A percentile compares a stretch with the other conserved stretches of the same genome.
These are phyloP conservation scores for Orbilia javanica DNA, from an alignment of 2,329 filamentous ascomycete species.

Conservation along the genomic window DNA sequence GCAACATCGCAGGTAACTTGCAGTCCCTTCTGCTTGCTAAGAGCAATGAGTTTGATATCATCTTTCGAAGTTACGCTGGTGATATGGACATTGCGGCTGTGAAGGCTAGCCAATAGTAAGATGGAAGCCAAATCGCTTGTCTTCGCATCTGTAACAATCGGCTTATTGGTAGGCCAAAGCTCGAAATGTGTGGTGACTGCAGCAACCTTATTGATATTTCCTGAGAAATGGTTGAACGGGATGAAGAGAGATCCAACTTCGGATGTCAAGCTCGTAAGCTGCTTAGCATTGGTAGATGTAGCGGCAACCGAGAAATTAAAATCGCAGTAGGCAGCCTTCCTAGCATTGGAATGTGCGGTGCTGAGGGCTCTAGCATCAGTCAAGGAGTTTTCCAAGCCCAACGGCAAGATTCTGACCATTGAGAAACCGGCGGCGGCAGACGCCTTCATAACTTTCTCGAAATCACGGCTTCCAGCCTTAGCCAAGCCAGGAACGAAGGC, in stretches of 20 bases:
- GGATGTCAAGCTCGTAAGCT: conserved; percentile 78
- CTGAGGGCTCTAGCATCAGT: conserved; percentile 79
- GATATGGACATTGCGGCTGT: conserved; percentile 82
- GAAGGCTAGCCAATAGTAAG: conserved; percentile 80
- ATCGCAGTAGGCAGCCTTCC: conserved; percentile 77
- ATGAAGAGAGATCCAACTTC: conserved; percentile 86
- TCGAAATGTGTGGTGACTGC: conserved; percentile 83
- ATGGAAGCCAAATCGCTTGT: conserved; percentile 84
- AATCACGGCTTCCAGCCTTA: conserved; percentile 74
- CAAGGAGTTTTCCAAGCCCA: conserved; percentile 79
- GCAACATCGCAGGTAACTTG: conserved; percentile 85
- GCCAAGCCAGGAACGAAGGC: conserved; percentile 82
- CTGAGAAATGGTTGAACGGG: conserved; percentile 82
- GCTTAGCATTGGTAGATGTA: conserved; percentile 78
- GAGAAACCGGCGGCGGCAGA: conserved; percentile 81
- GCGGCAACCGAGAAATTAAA: conserved; percentile 84
- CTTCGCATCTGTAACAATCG: conserved; percentile 84
- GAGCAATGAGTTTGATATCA: conserved; percentile 80
- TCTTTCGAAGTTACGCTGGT: conserved; percentile 85
- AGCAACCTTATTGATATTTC: conserved; percentile 86
- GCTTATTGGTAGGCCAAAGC: conserved; percentile 81
- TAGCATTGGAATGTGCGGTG: conserved; percentile 78
- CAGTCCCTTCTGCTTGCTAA: conserved; percentile 84
- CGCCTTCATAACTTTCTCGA: conserved; percentile 78
- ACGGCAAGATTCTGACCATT: conserved; percentile 83